phyloP scores from a whole-genome alignment of 306 rosid genomes.

The Alnus rubra region DNA sequence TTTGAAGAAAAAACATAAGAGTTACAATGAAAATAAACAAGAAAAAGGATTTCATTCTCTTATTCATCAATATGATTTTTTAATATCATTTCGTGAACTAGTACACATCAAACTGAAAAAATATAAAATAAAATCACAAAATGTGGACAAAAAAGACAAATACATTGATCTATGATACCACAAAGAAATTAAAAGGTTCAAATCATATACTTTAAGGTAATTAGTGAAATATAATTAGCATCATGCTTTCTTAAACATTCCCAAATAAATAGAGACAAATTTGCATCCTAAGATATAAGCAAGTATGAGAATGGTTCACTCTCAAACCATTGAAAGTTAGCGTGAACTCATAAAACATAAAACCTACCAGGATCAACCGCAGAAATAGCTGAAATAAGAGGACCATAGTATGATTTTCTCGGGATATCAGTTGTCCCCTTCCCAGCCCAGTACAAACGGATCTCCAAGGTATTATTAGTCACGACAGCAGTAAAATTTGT shows the following conservation, averaged over 20 bases:
- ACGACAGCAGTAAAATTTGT: constrained; percentile 8
- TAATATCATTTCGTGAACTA: not conserved
- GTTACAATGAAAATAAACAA: not conserved
- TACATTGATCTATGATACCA: not conserved
- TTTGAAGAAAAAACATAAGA: not conserved
- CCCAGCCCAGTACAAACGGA: constrained; percentile 51
- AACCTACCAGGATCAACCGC: constrained; percentile 29
- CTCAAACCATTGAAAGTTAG: too few relatives aligned
- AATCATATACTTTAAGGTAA: not conserved
- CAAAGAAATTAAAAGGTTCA: not conserved
- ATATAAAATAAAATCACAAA: too few relatives aligned
- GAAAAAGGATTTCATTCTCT: not conserved
- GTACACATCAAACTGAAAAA: not conserved
- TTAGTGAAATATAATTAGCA: not conserved
- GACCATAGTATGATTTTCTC: constrained; percentile 38
- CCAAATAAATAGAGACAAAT: not conserved
- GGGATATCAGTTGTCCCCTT: constrained; percentile 46
- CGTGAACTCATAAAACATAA: not conserved
- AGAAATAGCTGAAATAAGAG: constrained; percentile 52
- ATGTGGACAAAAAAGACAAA: not conserved
- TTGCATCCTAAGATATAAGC: not conserved
- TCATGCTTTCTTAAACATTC: not conserved
- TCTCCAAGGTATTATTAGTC: constrained; percentile 30
- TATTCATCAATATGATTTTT: not conserved
- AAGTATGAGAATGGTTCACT: not conserved